Conservation (phyloP, 306 rosid species). For the Trifolium repens region DNA sequence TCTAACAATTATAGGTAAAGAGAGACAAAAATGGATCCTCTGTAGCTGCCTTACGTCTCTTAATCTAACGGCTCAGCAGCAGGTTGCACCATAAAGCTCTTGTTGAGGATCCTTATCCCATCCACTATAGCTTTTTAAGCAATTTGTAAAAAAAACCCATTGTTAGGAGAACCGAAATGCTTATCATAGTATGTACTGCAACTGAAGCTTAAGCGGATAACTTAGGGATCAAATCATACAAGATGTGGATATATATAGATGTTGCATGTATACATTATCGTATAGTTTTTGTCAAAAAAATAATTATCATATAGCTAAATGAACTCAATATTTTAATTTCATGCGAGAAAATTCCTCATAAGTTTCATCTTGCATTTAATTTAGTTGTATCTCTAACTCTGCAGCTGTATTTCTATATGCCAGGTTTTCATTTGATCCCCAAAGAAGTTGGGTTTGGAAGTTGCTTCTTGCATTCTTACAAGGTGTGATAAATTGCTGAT, state of each 20-base stretch:
- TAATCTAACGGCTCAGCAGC: neutral
- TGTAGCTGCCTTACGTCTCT: neutral
- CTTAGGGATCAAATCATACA: conserved; percentile 16
- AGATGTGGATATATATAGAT: neutral
- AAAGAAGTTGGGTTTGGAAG: conserved; percentile 75
- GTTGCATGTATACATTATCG: conserved; percentile 17
- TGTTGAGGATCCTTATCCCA: neutral
- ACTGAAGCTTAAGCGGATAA: conserved; percentile 15
- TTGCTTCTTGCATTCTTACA: conserved; percentile 83
- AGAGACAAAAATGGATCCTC: neutral
- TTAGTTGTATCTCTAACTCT: conserved; percentile 35
- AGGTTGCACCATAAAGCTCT: neutral
- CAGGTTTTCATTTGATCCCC: conserved; percentile 90
- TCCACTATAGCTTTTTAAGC: neutral
- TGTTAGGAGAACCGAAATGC: conserved; percentile 25
- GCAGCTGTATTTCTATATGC: conserved; percentile 41
- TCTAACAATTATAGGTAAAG: conserved; percentile 5
- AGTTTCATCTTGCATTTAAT: conserved; percentile 3
- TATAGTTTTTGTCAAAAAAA: neutral
- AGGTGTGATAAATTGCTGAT: conserved; percentile 56
- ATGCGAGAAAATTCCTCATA: conserved; percentile 31
- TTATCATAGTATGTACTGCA: conserved; percentile 10
- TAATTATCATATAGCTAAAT: conserved; percentile 27
- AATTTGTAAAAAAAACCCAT: neutral
- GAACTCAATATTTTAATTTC: conserved; percentile 30